Conservation (phyloP, 306 rosid species). For the Vigna radiata region DNA sequence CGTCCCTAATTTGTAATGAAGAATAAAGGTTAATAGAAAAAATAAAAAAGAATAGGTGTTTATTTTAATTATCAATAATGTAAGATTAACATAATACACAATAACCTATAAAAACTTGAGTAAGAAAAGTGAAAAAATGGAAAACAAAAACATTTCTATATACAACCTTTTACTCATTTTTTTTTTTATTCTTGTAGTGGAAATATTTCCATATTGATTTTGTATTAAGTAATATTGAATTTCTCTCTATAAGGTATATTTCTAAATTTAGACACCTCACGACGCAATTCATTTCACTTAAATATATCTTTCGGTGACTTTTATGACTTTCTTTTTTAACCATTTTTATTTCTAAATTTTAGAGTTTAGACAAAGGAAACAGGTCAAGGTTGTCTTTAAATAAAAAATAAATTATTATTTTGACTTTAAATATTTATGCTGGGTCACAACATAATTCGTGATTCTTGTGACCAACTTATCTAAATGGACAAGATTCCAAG, state of each 20-base stretch:
- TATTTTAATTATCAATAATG: too few species aligned
- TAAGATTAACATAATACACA: too few species aligned
- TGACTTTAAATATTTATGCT: neutral
- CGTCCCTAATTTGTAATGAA: too few species aligned
- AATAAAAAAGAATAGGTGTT: too few species aligned
- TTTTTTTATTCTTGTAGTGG: neutral
- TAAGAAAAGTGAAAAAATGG: too few species aligned
- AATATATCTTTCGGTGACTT: too few species aligned
- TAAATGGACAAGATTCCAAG: conserved; percentile 2
- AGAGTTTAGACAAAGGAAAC: conserved; percentile 30
- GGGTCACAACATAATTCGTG: conserved; percentile 8
- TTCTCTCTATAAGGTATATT: neutral
- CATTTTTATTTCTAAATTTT: conserved; percentile 3
- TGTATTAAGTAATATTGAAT: neutral
- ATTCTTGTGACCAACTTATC: conserved; percentile 28
- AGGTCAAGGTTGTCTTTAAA: conserved; percentile 34
- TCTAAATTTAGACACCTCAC: neutral
- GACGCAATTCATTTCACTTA: neutral
- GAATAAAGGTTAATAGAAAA: too few species aligned
- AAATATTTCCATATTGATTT: neutral
- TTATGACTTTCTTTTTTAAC: neutral
- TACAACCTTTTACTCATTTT: neutral
- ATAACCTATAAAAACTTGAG: too few species aligned
- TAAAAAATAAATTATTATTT: too few species aligned
- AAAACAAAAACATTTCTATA: too few species aligned